Evolutionary conservation across 2,329 filamentous ascomycete genomes (phyloP).

Genomic region (Penicillium sp.): DNA sequence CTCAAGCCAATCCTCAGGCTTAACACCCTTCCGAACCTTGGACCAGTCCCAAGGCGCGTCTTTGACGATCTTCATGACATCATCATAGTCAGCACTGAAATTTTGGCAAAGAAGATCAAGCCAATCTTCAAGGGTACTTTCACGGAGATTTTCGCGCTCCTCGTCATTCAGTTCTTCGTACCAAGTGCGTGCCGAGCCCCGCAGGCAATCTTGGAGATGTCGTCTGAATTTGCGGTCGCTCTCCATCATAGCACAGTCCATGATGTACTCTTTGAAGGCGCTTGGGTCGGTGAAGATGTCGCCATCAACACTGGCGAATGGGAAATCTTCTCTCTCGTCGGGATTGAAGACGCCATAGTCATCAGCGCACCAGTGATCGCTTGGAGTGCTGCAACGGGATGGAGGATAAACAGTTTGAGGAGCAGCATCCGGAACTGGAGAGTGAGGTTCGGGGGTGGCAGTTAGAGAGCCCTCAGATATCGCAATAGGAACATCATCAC

Average conservation of each 20-base stretch:
- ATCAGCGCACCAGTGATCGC: neutral
- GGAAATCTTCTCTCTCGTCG: neutral
- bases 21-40: neutral
- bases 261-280: neutral
- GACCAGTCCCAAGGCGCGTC: neutral
- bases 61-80: neutral
- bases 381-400: neutral
- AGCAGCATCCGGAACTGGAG: neutral
- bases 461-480: neutral
- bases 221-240: neutral
- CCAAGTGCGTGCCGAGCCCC: neutral
- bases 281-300: neutral
- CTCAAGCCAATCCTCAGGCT: neutral
- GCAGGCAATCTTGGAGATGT: constrained; percentile 7
- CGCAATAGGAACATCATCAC: neutral
- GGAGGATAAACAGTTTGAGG: neutral
- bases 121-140: neutral
- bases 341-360: neutral
- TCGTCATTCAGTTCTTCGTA: neutral
- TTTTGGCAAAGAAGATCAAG: neutral
- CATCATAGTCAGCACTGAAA: neutral
- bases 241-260: neutral
- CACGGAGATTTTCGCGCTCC: neutral
- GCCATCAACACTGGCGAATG: neutral
- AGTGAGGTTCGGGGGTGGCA: neutral